phyloP scores from a whole-genome alignment of 1,284 basidiomycete genomes.

The Chiua sp. region DNA sequence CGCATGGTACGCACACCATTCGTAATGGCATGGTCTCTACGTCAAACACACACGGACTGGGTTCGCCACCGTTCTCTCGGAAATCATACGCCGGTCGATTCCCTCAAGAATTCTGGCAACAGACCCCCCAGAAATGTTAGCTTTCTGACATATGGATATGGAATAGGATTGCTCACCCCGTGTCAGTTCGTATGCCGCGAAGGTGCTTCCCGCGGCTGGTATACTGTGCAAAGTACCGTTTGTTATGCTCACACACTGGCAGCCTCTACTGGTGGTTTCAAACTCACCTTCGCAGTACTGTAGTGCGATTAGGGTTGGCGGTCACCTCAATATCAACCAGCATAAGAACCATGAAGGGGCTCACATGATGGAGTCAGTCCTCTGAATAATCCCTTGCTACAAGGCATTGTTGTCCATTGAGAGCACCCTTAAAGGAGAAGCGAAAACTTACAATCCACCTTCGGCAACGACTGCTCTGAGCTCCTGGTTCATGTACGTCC shows the following conservation, averaged over 20 bases:
- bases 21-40: background rate
- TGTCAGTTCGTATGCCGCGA: conserved; percentile 90
- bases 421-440: background rate
- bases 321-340: background rate
- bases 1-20: too few species aligned
- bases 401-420: conserved; percentile 7
- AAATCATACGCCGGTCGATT: conserved; percentile 23
- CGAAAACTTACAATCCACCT: conserved; percentile 71
- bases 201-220: conserved; percentile 91
- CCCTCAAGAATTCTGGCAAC: conserved; percentile 26
- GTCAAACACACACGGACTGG: too few species aligned
- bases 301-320: background rate
- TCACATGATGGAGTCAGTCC: conserved; percentile 74
- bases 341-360: conserved; percentile 23
- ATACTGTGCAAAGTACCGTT: conserved; percentile 54
- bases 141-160: background rate
- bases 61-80: background rate
- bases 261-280: background rate
- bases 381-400: conserved; percentile 71
- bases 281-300: conserved; percentile 26
- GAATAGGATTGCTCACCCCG: conserved; percentile 53
- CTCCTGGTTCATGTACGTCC: conserved; percentile 84
- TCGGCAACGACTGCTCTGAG: conserved; percentile 72
- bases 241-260: background rate
- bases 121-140: background rate